Conservation (phyloP, 2,329 filamentous ascomycete genomes). For the Neonectria neomacrospora region DNA sequence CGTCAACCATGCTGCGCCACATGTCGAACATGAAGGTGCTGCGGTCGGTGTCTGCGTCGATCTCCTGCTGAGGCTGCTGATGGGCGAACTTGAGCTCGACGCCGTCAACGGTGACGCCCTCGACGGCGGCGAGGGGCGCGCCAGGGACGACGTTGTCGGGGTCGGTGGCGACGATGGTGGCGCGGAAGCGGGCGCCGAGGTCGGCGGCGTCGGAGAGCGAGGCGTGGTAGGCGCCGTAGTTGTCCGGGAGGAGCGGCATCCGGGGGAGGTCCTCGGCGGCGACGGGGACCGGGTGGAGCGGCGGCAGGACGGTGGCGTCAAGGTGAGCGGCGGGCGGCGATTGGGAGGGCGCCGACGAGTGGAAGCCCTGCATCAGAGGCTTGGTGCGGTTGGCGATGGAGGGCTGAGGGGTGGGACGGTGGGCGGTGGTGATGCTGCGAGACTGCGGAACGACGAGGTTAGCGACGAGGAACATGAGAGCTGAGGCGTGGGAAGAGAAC, state of each 20-base stretch:
- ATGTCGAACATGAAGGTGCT: slow-evolving; percentile 64
- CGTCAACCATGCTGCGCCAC: slow-evolving; percentile 68
- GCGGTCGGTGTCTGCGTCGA: slow-evolving; percentile 42
- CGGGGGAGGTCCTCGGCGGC: slow-evolving; percentile 56
- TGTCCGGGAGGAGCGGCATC: slow-evolving; percentile 71
- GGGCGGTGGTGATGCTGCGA: slow-evolving; percentile 54
- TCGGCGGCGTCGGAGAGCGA: slow-evolving; percentile 56
- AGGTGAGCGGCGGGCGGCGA: slow-evolving; percentile 53
- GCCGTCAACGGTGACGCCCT: slow-evolving; percentile 67
- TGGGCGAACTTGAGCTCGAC: slow-evolving; percentile 66
- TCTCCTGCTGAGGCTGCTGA: slow-evolving; percentile 41
- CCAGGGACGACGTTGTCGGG: slow-evolving; percentile 63
- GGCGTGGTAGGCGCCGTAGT: slow-evolving; percentile 58
- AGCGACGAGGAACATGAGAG: slow-evolving; percentile 22
- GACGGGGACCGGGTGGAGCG: slow-evolving; percentile 48
- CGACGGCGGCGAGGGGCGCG: slow-evolving; percentile 66
- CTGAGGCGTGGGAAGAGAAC: neutral
- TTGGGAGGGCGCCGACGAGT: slow-evolving; percentile 57
- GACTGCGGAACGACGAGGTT: slow-evolving; percentile 48
- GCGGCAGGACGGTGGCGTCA: slow-evolving; percentile 66
- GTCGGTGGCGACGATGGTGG: slow-evolving; percentile 67
- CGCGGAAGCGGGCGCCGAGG: slow-evolving; percentile 48
- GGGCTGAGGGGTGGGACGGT: slow-evolving; percentile 59
- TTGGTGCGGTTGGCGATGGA: slow-evolving; percentile 58
- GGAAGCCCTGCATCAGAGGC: slow-evolving; percentile 73